Percentiles rank a stretch among this genome's conserved stretches.
Evolutionary conservation across 306 rosid species (phyloP).

Genomic region (Rubus idaeus): DNA sequence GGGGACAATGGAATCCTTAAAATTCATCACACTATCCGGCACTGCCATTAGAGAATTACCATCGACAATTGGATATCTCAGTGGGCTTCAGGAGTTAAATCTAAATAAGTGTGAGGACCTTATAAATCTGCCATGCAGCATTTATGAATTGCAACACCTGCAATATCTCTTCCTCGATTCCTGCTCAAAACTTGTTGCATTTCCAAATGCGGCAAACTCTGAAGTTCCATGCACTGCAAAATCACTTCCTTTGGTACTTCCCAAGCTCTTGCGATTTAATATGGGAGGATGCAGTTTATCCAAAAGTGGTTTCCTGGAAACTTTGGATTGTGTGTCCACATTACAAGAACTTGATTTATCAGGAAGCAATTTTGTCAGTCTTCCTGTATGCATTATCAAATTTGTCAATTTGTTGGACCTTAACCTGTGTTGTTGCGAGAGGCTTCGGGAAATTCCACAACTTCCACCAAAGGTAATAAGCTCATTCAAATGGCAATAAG

Average conservation of each 20-base stretch:
- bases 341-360: background rate
- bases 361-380: background rate
- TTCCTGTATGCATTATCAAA: background rate
- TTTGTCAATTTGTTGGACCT: constrained; percentile 1
- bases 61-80: background rate
- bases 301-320: background rate
- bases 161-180: background rate
- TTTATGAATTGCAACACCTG: background rate
- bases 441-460: background rate
- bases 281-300: background rate
- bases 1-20: background rate
- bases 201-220: background rate
- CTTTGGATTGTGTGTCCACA: background rate
- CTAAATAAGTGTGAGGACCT: background rate
- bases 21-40: background rate
- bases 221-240: background rate
- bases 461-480: constrained; percentile 14
- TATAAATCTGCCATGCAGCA: background rate
- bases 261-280: background rate
- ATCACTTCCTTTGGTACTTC: background rate
- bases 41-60: background rate
- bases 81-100: background rate
- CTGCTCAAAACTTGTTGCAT: background rate
- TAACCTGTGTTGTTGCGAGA: background rate
- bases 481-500: too few relatives aligned